Percentiles rank a stretch among this genome's conserved stretches.
Evolutionary conservation across 345 rosid genomes (phyloP).

Genomic region (Noccaea caerulescens): DNA sequence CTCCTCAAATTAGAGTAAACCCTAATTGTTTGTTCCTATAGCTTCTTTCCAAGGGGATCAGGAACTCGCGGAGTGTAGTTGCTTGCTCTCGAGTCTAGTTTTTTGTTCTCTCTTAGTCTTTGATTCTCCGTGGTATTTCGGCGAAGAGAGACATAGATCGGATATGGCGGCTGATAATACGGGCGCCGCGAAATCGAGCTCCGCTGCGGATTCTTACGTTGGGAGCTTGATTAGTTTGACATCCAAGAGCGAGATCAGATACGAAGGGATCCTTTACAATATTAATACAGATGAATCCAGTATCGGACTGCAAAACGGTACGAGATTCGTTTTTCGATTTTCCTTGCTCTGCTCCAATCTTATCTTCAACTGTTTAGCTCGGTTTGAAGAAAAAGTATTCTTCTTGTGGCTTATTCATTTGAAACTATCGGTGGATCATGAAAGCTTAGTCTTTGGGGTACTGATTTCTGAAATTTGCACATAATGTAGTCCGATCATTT

Average conservation of each 20-base stretch:
- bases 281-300: conserved; percentile 96
- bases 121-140: conserved; percentile 20
- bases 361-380: conserved; percentile 14
- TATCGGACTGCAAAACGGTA: conserved; percentile 91
- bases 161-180: conserved; percentile 69
- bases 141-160: conserved; percentile 39
- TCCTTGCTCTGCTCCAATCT: conserved; percentile 1
- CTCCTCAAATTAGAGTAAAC: conserved; percentile 48
- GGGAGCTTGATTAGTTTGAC: conserved; percentile 98
- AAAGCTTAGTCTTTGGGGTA: conserved; percentile 1
- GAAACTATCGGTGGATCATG: conserved; percentile 12
- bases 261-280: conserved; percentile 89
- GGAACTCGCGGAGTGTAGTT: conserved; percentile 24
- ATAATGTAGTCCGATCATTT: conserved; percentile 62
- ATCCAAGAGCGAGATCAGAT: conserved; percentile 95
- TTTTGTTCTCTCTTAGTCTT: conserved; percentile 18
- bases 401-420: background rate
- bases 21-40: conserved; percentile 43
- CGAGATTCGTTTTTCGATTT: conserved; percentile 7
- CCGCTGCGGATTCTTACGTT: conserved; percentile 87
- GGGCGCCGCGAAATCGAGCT: conserved; percentile 61
- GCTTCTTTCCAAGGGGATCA: conserved; percentile 22
- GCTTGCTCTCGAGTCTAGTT: conserved; percentile 18
- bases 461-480: background rate
- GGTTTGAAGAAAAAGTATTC: background rate